Conservation (phyloP, 768 basidiomycete species). For the Tricholoma flavovirens region DNA sequence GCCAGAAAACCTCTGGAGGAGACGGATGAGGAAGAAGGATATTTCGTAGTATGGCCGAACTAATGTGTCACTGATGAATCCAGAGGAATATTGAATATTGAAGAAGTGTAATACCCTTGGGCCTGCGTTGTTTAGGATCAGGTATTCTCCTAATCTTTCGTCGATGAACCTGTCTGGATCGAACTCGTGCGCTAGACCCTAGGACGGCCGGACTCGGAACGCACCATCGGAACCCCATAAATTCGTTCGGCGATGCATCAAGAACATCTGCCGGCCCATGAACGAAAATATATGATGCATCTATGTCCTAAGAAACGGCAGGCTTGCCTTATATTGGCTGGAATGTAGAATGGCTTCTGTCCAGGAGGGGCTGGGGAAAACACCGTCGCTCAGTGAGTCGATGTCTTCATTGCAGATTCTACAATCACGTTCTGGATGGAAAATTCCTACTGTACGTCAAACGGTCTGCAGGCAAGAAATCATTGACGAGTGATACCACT, state of each 20-base stretch:
- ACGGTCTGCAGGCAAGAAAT: too few relatives aligned
- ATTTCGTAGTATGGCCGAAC: constrained; percentile 52
- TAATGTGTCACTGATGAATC: not conserved
- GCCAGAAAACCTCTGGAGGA: constrained; percentile 44
- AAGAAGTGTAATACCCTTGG: not conserved
- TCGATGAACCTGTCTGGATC: constrained; percentile 42
- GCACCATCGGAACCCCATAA: constrained; percentile 66
- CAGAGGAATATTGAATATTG: too few relatives aligned
- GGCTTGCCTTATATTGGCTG: not conserved
- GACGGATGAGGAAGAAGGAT: constrained; percentile 48
- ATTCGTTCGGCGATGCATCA: constrained; percentile 58
- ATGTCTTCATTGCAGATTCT: not conserved
- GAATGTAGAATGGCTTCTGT: not conserved
- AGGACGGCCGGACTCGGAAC: constrained; percentile 1
- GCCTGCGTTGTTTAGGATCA: not conserved
- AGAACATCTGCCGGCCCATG: constrained; percentile 38
- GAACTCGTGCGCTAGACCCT: constrained; percentile 40
- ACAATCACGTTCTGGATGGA: too few relatives aligned
- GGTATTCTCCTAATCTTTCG: not conserved
- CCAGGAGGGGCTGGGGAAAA: not conserved
- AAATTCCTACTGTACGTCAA: too few relatives aligned
- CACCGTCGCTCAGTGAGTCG: not conserved
- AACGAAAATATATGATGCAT: too few relatives aligned
- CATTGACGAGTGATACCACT: too few relatives aligned
- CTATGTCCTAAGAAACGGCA: not conserved